Evolutionary conservation across 2,329 filamentous ascomycete species (phyloP).

Genomic region (Neonectria punicea): DNA sequence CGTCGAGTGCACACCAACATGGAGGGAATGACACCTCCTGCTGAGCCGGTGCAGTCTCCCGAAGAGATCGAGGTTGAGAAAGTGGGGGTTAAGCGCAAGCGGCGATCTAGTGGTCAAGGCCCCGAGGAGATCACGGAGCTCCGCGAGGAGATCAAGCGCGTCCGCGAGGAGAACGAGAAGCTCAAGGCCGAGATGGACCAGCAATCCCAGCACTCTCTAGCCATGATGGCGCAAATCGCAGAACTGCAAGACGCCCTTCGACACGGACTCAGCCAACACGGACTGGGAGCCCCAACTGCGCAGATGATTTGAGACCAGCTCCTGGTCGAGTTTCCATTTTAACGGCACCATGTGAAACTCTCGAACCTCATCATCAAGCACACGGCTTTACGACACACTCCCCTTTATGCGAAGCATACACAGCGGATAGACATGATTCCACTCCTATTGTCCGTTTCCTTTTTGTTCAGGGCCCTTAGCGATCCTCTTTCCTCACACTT

Average conservation of each 20-base stretch:
- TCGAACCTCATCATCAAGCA: not conserved
- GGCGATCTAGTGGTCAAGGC: conserved; percentile 45
- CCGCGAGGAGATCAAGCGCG: conserved; percentile 72
- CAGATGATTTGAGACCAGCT: conserved; percentile 50
- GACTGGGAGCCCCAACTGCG: conserved; percentile 51
- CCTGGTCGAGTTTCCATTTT: conserved; percentile 7
- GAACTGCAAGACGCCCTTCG: conserved; percentile 57
- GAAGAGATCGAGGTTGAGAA: conserved; percentile 61
- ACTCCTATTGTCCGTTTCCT: conserved; percentile 6
- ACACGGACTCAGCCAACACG: conserved; percentile 47
- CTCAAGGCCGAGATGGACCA: conserved; percentile 61
- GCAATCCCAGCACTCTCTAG: conserved; percentile 57
- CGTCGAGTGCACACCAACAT: conserved; percentile 81
- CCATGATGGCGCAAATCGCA: conserved; percentile 61
- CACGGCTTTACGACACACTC: conserved; percentile 15
- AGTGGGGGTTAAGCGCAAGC: conserved; percentile 61
- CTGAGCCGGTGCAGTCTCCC: conserved; percentile 50
- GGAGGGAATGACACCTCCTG: conserved; percentile 50
- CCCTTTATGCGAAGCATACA: conserved; percentile 8
- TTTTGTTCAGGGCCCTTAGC: not conserved
- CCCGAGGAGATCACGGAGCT: conserved; percentile 63
- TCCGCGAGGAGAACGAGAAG: conserved; percentile 73
- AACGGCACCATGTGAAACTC: not conserved
- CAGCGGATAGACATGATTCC: conserved; percentile 19
- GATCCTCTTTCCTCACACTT: conserved; percentile 5